phyloP scores from a whole-genome alignment of 306 rosid species.

The Prinsepia uniflora region DNA sequence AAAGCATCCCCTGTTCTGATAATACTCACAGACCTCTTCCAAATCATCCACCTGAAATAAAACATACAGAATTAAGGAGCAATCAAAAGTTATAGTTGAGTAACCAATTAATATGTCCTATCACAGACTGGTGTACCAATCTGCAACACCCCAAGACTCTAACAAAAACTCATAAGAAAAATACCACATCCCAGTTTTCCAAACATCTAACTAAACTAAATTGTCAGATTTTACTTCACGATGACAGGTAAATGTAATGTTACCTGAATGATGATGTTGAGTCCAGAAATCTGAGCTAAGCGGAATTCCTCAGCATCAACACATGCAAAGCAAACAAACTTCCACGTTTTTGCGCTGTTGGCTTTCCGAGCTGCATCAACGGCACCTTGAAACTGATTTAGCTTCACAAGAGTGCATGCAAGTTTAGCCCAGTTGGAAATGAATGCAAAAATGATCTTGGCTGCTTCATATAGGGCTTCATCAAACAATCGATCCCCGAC shows the following conservation, averaged over 20 bases:
- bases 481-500: slow-evolving; percentile 93
- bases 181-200: background rate
- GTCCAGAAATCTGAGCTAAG: slow-evolving; percentile 96
- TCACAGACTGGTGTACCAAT: background rate
- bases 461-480: slow-evolving; percentile 92
- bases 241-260: background rate
- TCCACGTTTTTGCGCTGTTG: slow-evolving; percentile 97
- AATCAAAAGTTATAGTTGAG: background rate
- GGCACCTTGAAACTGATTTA: slow-evolving; percentile 87
- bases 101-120: background rate
- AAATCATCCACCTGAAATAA: slow-evolving; percentile 81
- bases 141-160: background rate
- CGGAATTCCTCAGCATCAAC: slow-evolving; percentile 98
- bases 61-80: background rate
- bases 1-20: slow-evolving; percentile 95
- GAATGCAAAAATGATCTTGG: slow-evolving; percentile 86
- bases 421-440: slow-evolving; percentile 97
- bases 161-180: background rate
- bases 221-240: background rate
- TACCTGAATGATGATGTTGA: slow-evolving; percentile 94
- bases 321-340: slow-evolving; percentile 95
- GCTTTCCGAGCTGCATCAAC: slow-evolving; percentile 99
- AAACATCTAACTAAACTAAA: slow-evolving; percentile 10
- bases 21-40: slow-evolving; percentile 96
- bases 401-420: slow-evolving; percentile 86